Evolutionary conservation across 371 early-diverging fungal species (phyloP).

Genomic region (Mortierella sp.): DNA sequence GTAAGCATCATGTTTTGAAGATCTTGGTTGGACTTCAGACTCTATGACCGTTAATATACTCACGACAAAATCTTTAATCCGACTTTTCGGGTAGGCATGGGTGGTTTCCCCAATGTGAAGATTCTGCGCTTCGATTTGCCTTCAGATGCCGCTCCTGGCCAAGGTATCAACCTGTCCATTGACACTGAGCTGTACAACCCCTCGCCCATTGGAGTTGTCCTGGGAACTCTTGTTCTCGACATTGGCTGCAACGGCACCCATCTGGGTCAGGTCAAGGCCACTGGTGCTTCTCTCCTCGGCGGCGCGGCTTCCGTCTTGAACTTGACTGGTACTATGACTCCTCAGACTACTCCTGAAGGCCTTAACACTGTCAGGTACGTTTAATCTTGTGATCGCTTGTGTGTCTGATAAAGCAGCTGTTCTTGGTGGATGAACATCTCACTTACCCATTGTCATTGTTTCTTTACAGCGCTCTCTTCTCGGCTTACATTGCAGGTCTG

Average conservation of each 20-base stretch:
- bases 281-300: conserved; percentile 57
- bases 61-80: too few relatives aligned
- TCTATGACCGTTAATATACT: too few relatives aligned
- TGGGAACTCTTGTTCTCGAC: conserved; percentile 65
- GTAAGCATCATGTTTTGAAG: conserved; percentile 7
- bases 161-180: conserved; percentile 66
- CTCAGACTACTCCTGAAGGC: conserved; percentile 60
- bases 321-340: conserved; percentile 63
- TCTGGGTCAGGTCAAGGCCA: conserved; percentile 63
- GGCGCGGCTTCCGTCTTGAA: conserved; percentile 52
- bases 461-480: conserved; percentile 57
- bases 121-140: conserved; percentile 69
- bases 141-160: conserved; percentile 64
- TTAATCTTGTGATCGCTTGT: neutral
- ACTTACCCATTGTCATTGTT: neutral
- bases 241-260: conserved; percentile 62
- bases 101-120: conserved; percentile 64
- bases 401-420: too few relatives aligned
- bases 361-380: conserved; percentile 58
- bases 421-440: too few relatives aligned
- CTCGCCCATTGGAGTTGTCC: conserved; percentile 68
- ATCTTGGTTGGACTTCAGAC: too few relatives aligned
- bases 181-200: conserved; percentile 66
- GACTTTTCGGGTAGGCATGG: conserved; percentile 29
- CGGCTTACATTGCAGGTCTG: conserved; percentile 63